phyloP scores from a whole-genome alignment of 2,329 filamentous ascomycete species.

The Sporothrix schenckii region DNA sequence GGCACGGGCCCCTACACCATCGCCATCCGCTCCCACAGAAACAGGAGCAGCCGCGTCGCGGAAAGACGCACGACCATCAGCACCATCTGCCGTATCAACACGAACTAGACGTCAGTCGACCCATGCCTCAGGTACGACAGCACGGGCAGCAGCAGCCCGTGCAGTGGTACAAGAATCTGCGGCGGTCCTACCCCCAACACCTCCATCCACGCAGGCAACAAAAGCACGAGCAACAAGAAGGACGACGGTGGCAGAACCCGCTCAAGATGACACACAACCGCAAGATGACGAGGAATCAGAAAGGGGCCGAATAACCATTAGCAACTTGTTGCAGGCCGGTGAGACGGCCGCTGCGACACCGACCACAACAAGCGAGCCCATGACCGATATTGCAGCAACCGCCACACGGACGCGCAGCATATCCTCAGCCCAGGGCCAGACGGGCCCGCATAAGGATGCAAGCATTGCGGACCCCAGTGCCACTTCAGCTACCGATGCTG shows the following conservation, averaged over 20 bases:
- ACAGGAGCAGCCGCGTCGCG: neutral
- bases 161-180: neutral
- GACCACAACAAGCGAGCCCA: neutral
- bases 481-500: neutral
- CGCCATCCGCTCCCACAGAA: slow-evolving; percentile 5
- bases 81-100: neutral
- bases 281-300: neutral
- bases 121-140: neutral
- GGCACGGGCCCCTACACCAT: neutral
- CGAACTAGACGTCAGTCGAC: neutral
- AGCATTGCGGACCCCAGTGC: neutral
- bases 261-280: neutral
- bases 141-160: neutral
- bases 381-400: neutral
- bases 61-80: neutral
- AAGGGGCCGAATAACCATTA: neutral
- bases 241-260: neutral
- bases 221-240: slow-evolving; percentile 15
- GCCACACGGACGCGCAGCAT: neutral
- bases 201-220: slow-evolving; percentile 2
- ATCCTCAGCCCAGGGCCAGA: neutral
- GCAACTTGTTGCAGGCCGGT: neutral
- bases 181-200: slow-evolving; percentile 19
- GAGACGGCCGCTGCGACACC: neutral
- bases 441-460: neutral